These are phyloP conservation scores for Myrmaecium sp. DNA, from an alignment of 2,329 filamentous ascomycete genomes.

Conservation along the genomic window DNA sequence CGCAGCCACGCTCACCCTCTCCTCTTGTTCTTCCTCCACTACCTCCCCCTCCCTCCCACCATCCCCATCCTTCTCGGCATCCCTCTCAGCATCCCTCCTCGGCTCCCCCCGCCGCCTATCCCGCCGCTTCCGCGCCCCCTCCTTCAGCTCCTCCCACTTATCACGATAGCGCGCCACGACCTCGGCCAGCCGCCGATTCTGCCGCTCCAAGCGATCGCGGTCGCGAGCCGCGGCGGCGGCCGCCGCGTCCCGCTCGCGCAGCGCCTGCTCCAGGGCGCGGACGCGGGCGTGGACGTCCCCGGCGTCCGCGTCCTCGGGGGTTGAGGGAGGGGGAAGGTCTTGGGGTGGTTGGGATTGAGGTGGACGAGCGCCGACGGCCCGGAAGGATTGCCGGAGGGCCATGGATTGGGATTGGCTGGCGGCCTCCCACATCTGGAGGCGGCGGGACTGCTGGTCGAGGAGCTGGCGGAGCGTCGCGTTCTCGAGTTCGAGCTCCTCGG, in stretches of 20 bases:
- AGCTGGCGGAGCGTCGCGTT: conserved; percentile 74
- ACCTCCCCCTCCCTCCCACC: conserved; percentile 1
- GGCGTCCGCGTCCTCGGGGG: conserved; percentile 10
- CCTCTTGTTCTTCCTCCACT: conserved; percentile 1
- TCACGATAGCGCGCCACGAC: conserved; percentile 42
- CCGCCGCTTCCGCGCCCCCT: conserved; percentile 32
- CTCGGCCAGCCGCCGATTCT: conserved; percentile 42
- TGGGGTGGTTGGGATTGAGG: not conserved
- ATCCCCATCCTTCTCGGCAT: not conserved
- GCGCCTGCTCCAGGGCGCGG: conserved; percentile 4
- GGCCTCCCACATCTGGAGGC: conserved; percentile 85
- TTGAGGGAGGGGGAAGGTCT: conserved; percentile 21
- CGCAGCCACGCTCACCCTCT: no score
- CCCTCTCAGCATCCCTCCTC: conserved; percentile 5
- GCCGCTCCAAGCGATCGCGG: conserved; percentile 42
- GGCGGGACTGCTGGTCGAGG: conserved; percentile 69
- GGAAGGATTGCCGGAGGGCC: conserved; percentile 67
- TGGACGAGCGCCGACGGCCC: conserved; percentile 18
- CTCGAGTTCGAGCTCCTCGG: conserved; percentile 78
- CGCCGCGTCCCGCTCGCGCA: conserved; percentile 45
- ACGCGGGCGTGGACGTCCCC: conserved; percentile 2
- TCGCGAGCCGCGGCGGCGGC: conserved; percentile 40
- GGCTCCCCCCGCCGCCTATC: conserved; percentile 7
- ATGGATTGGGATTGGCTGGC: conserved; percentile 77
- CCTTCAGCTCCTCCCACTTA: conserved; percentile 53